Percentiles rank a stretch among this genome's conserved stretches.
Evolutionary conservation across 495 filamentous ascomycete species (phyloP).

Genomic region (Neurospora sp.): DNA sequence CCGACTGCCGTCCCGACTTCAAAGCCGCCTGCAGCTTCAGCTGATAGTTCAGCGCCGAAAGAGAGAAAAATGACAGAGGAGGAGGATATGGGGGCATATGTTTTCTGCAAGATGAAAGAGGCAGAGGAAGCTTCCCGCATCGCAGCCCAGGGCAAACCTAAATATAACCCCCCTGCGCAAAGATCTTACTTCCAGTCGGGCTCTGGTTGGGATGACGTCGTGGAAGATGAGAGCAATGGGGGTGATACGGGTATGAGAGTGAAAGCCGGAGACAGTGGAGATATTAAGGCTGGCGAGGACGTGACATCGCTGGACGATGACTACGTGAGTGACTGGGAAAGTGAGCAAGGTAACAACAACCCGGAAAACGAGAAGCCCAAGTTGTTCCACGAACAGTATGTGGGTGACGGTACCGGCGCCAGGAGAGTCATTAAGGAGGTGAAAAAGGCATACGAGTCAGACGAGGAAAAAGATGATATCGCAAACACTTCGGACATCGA

Average conservation of each 20-base stretch:
- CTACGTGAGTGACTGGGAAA: background rate
- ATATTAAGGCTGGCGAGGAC: background rate
- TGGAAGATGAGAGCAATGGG: background rate
- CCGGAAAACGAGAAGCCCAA: background rate
- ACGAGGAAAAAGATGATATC: background rate
- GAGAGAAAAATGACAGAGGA: background rate
- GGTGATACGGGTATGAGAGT: background rate
- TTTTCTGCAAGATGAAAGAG: background rate
- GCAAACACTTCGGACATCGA: background rate
- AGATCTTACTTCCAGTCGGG: background rate
- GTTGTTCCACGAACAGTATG: background rate
- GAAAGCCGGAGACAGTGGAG: background rate
- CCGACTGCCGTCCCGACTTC: background rate
- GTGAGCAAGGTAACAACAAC: background rate
- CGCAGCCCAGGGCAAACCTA: background rate
- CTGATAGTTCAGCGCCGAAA: background rate
- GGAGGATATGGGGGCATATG: background rate
- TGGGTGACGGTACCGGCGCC: background rate
- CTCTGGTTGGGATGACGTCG: background rate
- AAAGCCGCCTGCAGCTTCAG: background rate
- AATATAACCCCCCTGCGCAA: background rate
- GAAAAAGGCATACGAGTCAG: background rate
- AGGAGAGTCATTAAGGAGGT: background rate
- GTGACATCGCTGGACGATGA: background rate
- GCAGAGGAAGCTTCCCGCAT: background rate